A percentile compares a stretch with the other conserved stretches of the same genome.
Conservation (phyloP, 495 filamentous ascomycete genomes). For the Aspergillus funiculosus region DNA sequence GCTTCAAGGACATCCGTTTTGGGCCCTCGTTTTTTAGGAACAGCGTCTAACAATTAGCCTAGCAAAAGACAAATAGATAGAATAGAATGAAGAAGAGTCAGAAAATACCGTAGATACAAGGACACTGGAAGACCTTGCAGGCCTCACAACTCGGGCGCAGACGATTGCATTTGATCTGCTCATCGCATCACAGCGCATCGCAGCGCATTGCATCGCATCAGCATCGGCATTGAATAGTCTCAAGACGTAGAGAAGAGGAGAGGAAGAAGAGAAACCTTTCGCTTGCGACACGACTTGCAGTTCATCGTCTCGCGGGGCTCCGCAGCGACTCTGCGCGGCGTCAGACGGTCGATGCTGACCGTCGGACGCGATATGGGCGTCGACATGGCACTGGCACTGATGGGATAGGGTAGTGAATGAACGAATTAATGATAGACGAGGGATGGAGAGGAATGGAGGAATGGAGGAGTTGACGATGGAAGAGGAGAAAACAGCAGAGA, state of each 20-base stretch:
- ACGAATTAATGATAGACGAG: neutral
- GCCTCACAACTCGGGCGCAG: conserved; percentile 78
- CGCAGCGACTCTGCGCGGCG: conserved; percentile 62
- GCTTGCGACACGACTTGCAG: conserved; percentile 86
- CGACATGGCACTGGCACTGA: conserved; percentile 14
- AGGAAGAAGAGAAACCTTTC: conserved; percentile 52
- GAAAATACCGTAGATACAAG: conserved; percentile 77
- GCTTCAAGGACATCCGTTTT: conserved; percentile 87
- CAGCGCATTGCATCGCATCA: no score
- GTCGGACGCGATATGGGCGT: conserved; percentile 63
- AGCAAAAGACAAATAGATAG: no score
- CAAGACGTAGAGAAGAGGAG: neutral
- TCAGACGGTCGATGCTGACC: conserved; percentile 79
- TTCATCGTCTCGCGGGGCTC: conserved; percentile 88
- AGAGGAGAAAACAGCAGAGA: no score
- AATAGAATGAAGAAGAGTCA: conserved; percentile 3
- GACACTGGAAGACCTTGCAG: conserved; percentile 80
- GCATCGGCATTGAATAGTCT: no score
- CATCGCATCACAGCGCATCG: no score
- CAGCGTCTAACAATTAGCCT: conserved; percentile 56
- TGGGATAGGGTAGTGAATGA: neutral
- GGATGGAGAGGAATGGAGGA: neutral
- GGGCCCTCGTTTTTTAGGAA: conserved; percentile 81
- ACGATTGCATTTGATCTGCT: conserved; percentile 90
- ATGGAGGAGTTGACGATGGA: no score